These are phyloP conservation scores for Sorghum bicolor DNA, from an alignment of 176 grass and related monocot genomes.

Conservation along the genomic window DNA sequence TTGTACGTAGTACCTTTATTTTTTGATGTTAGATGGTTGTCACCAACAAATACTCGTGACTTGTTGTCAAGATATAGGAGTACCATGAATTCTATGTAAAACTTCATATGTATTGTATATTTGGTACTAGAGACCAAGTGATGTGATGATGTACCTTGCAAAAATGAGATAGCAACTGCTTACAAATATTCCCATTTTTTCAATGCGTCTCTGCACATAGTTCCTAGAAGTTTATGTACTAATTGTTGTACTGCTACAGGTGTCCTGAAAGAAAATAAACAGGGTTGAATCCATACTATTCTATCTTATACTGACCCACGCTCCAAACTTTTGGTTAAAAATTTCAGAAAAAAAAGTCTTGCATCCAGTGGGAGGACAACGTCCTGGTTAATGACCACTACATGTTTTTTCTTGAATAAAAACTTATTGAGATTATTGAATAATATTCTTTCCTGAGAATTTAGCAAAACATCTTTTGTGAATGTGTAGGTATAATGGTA, in stretches of 20 bases:
- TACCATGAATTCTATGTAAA: constrained; percentile 2
- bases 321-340: neutral
- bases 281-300: neutral
- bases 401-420: neutral
- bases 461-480: too few relatives aligned
- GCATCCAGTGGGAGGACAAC: neutral
- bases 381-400: neutral
- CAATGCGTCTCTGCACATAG: neutral
- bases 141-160: neutral
- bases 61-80: neutral
- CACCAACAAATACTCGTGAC: neutral
- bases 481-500: too few relatives aligned
- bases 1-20: neutral
- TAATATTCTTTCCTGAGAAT: too few relatives aligned
- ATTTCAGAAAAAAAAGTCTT: neutral
- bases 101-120: neutral
- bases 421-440: too few relatives aligned
- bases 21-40: neutral
- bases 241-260: neutral
- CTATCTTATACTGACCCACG: neutral
- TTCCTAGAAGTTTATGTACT: neutral
- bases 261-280: neutral
- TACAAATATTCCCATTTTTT: neutral
- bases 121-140: neutral
- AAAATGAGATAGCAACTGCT: too few relatives aligned